Percentiles rank a stretch among this genome's conserved stretches.
These are phyloP conservation scores for Lunasporangiospora selenospora DNA, from an alignment of 192 early-diverging fungal genomes.

Conservation along the genomic window DNA sequence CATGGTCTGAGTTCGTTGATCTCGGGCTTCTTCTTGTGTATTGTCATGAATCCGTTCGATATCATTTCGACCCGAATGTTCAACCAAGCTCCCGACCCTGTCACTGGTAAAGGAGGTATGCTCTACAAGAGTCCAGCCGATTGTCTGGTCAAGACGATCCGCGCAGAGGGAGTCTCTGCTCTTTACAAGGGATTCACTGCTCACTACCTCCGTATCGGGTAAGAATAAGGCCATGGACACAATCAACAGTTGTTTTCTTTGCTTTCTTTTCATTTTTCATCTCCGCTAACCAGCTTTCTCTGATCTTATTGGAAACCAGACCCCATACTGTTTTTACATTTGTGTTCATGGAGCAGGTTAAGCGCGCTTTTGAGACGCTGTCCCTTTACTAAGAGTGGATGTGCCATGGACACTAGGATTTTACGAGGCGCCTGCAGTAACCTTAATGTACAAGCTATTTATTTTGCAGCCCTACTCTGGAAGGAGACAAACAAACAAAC, in stretches of 20 bases:
- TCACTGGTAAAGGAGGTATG: slow-evolving; percentile 65
- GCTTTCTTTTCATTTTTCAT: slow-evolving; percentile 1
- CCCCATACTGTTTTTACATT: slow-evolving; percentile 94
- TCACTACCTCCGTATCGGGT: slow-evolving; percentile 92
- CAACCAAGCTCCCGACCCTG: slow-evolving; percentile 75
- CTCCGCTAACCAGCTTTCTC: slow-evolving; percentile 3
- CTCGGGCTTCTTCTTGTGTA: slow-evolving; percentile 85
- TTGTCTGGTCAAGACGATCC: slow-evolving; percentile 86
- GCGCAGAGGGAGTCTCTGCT: slow-evolving; percentile 80
- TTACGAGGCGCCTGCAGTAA: too few relatives aligned
- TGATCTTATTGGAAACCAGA: slow-evolving; percentile 33
- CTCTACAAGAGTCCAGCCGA: slow-evolving; percentile 85
- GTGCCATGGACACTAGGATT: too few relatives aligned
- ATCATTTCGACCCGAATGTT: slow-evolving; percentile 95
- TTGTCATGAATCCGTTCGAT: slow-evolving; percentile 98
- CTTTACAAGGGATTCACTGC: slow-evolving; percentile 94
- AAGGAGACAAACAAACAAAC: too few relatives aligned
- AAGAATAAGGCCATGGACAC: slow-evolving; percentile 10
- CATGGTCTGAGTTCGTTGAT: slow-evolving; percentile 82
- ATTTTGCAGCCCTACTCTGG: too few relatives aligned
- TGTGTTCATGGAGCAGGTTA: slow-evolving; percentile 92
- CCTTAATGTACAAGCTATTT: too few relatives aligned
- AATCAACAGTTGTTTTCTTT: background rate
- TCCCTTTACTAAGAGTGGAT: too few relatives aligned
- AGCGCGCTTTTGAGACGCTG: too few relatives aligned